Percentiles rank a stretch among this genome's conserved stretches.
phyloP scores from a whole-genome alignment of 306 rosid species.

The Castanea mollissima region DNA sequence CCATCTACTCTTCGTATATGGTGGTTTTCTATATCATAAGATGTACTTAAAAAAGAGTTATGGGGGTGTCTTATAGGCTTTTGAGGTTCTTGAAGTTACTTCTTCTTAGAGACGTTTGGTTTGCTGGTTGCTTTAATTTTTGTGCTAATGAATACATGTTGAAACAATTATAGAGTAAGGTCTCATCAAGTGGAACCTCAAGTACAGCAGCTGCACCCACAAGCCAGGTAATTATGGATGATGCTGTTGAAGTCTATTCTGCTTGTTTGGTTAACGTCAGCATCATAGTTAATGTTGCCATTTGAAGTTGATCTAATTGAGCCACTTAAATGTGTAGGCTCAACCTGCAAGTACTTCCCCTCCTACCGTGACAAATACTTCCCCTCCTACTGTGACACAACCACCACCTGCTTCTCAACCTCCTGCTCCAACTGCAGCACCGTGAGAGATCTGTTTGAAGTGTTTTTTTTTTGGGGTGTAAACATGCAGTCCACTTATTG shows the following conservation, averaged over 20 bases:
- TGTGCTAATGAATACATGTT: slow-evolving; percentile 6
- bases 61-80: background rate
- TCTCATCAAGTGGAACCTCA: slow-evolving; percentile 33
- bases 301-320: slow-evolving; percentile 7
- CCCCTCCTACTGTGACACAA: slow-evolving; percentile 33
- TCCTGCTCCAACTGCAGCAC: slow-evolving; percentile 33
- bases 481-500: background rate
- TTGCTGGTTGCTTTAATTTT: background rate
- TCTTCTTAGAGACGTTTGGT: background rate
- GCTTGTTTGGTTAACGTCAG: background rate
- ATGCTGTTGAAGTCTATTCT: background rate
- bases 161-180: slow-evolving; percentile 23
- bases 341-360: slow-evolving; percentile 32
- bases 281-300: background rate
- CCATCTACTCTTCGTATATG: background rate
- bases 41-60: background rate
- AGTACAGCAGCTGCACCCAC: slow-evolving; percentile 27
- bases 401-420: slow-evolving; percentile 32
- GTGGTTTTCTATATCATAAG: background rate
- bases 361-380: slow-evolving; percentile 31
- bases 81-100: background rate
- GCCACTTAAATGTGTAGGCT: slow-evolving; percentile 26
- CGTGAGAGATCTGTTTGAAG: slow-evolving; percentile 25
- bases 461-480: background rate
- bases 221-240: slow-evolving; percentile 32